phyloP scores from a whole-genome alignment of 495 filamentous ascomycete genomes.

The Penicillium turbatum region DNA sequence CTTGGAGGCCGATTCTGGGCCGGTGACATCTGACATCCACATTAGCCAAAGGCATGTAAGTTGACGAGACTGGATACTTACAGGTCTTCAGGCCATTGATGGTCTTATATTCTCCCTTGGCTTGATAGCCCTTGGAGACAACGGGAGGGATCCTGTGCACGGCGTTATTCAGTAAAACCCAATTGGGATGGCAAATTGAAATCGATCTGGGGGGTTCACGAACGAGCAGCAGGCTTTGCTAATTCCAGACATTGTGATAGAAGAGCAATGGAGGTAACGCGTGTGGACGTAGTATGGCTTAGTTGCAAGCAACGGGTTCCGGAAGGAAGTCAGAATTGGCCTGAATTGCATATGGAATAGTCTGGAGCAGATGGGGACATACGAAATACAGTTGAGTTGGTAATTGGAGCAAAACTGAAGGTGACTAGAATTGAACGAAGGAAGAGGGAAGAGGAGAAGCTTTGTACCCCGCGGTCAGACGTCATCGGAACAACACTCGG shows the following conservation, averaged over 20 bases:
- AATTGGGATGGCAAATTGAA: background rate
- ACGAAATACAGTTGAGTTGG: background rate
- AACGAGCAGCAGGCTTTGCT: conserved; percentile 49
- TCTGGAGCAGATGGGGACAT: background rate
- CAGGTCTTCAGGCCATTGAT: conserved; percentile 61
- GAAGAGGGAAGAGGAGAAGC: background rate
- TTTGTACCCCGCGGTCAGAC: conserved; percentile 18
- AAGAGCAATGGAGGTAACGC: conserved; percentile 22
- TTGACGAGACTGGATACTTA: conserved; percentile 22
- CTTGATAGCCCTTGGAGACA: conserved; percentile 51
- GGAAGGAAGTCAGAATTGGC: conserved; percentile 22
- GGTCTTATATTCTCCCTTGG: conserved; percentile 58
- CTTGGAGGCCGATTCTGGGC: conserved; percentile 46
- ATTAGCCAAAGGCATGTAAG: conserved; percentile 4
- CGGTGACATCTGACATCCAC: conserved; percentile 43
- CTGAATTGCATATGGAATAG: conserved; percentile 1
- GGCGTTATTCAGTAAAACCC: conserved; percentile 1
- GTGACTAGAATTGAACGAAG: background rate
- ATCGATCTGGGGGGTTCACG: conserved; percentile 8
- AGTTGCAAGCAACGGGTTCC: conserved; percentile 17
- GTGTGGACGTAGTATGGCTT: conserved; percentile 8
- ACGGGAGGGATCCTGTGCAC: conserved; percentile 47
- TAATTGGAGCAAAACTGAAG: background rate
- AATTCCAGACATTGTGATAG: conserved; percentile 41
- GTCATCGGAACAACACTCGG: conserved; percentile 23